These are phyloP conservation scores for Silene coronaria DNA, from an alignment of 179 eudicot genomes.

Conservation along the genomic window DNA sequence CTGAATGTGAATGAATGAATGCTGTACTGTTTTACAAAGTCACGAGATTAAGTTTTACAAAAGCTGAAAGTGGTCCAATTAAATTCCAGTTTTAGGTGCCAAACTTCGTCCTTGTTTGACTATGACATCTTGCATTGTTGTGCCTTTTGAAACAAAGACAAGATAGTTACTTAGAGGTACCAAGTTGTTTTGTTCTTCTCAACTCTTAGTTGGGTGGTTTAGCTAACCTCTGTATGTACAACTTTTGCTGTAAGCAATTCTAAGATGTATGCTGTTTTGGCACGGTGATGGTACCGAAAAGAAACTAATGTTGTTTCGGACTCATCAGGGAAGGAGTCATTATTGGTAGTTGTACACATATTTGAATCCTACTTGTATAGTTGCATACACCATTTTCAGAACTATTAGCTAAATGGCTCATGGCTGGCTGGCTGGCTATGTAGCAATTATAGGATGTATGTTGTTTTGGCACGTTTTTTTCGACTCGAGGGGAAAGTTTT, in stretches of 20 bases:
- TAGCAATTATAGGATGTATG: not conserved
- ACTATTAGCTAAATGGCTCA: too few relatives aligned
- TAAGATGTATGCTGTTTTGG: not conserved
- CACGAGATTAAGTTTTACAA: conserved; percentile 2
- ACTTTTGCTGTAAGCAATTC: conserved; percentile 1
- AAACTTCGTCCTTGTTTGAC: conserved; percentile 14
- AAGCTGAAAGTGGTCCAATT: conserved; percentile 9
- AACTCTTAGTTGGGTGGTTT: not conserved
- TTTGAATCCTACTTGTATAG: too few relatives aligned
- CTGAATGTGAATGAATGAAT: conserved; percentile 8
- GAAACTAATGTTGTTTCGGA: not conserved
- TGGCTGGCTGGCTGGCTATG: not conserved
- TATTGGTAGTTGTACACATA: not conserved
- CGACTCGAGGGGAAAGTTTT: not conserved
- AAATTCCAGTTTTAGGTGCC: conserved; percentile 2
- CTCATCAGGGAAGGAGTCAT: not conserved
- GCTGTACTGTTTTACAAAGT: not conserved
- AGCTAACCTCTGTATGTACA: not conserved
- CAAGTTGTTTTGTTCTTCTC: not conserved
- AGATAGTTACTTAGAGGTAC: not conserved
- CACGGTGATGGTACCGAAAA: not conserved
- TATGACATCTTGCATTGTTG: conserved; percentile 3
- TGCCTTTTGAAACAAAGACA: conserved; percentile 4
- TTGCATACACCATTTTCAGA: too few relatives aligned
- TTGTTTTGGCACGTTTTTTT: not conserved